A percentile compares a stretch with the other conserved stretches of the same genome.
Conservation (phyloP, 2,329 filamentous ascomycete species). For the Talaromyces sp. region DNA sequence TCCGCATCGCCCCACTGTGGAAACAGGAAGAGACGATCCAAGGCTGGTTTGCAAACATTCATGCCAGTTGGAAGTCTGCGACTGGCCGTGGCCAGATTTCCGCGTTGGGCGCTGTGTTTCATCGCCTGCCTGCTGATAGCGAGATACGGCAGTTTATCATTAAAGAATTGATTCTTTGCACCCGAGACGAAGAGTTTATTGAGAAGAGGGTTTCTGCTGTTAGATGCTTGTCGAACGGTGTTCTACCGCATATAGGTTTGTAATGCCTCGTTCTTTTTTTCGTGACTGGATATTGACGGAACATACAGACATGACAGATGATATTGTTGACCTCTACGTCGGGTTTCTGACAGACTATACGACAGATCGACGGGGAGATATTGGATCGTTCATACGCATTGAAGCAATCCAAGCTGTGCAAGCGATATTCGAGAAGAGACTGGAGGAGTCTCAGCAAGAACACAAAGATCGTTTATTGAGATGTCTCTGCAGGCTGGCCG, state of each 20-base stretch:
- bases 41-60: slow-evolving; percentile 36
- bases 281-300: slow-evolving; percentile 15
- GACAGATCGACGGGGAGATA: slow-evolving; percentile 79
- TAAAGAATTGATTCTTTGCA: slow-evolving; percentile 28
- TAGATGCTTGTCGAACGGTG: slow-evolving; percentile 30
- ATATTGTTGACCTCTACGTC: slow-evolving; percentile 25
- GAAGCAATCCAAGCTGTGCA: slow-evolving; percentile 68
- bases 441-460: slow-evolving; percentile 9
- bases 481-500: slow-evolving; percentile 62
- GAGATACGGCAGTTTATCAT: slow-evolving; percentile 24
- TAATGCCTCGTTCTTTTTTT: neutral
- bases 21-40: slow-evolving; percentile 32
- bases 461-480: slow-evolving; percentile 25
- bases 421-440: slow-evolving; percentile 22
- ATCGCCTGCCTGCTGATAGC: slow-evolving; percentile 21
- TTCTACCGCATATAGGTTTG: slow-evolving; percentile 35
- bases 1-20: slow-evolving; percentile 27
- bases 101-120: slow-evolving; percentile 37
- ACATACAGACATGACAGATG: slow-evolving; percentile 23
- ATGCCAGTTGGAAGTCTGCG: slow-evolving; percentile 30
- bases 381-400: slow-evolving; percentile 79
- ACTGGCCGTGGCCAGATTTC: slow-evolving; percentile 41
- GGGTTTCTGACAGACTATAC: slow-evolving; percentile 76
- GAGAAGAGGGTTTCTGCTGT: slow-evolving; percentile 38
- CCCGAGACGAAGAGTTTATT: slow-evolving; percentile 33